phyloP scores from a whole-genome alignment of 371 early-diverging fungal species.

The Apophysomyces elegans region DNA sequence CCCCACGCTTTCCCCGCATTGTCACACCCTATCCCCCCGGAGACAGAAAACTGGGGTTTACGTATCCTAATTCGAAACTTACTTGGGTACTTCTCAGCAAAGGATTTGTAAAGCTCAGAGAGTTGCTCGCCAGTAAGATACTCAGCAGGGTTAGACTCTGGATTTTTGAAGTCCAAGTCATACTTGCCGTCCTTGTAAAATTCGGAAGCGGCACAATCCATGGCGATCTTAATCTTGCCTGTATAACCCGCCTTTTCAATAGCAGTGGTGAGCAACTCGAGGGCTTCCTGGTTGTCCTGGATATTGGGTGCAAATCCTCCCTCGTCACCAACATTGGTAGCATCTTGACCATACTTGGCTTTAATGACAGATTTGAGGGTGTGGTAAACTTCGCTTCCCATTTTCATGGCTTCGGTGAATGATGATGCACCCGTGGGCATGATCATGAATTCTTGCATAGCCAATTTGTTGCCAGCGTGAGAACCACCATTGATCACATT shows the following conservation, averaged over 20 bases:
- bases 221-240: conserved; percentile 95
- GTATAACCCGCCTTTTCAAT: conserved; percentile 95
- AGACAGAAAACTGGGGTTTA: not conserved
- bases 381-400: conserved; percentile 98
- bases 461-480: conserved; percentile 99
- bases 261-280: conserved; percentile 91
- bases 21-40: not conserved
- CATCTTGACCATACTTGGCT: conserved; percentile 97
- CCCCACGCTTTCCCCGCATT: too few species aligned
- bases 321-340: conserved; percentile 99
- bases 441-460: conserved; percentile 99
- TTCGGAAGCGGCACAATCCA: conserved; percentile 99
- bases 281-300: conserved; percentile 96
- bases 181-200: conserved; percentile 97
- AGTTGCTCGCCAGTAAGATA: conserved; percentile 83
- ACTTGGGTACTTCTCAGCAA: conserved; percentile 90
- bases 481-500: conserved; percentile 99
- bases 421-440: conserved; percentile 94
- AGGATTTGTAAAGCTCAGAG: conserved; percentile 84
- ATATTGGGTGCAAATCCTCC: conserved; percentile 99
- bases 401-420: conserved; percentile 98
- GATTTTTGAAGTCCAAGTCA: conserved; percentile 97
- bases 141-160: conserved; percentile 80
- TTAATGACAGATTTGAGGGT: conserved; percentile 95
- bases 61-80: not conserved